These are phyloP conservation scores for Rhexocercosporidium sp. DNA, from an alignment of 2,329 filamentous ascomycete genomes.

Conservation along the genomic window DNA sequence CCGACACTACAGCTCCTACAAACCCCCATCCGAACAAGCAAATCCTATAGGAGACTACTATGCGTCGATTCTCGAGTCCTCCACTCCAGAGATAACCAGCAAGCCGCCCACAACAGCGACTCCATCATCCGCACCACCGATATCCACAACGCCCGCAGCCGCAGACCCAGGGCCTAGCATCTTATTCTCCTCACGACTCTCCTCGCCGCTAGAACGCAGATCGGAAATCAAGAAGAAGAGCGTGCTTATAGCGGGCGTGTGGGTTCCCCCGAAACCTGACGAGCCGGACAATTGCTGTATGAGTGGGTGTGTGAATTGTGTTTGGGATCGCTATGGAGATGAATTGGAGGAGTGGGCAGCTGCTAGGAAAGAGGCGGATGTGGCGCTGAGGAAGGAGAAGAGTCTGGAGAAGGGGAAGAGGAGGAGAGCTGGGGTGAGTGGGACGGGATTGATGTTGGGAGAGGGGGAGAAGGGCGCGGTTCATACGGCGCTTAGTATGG, in stretches of 20 bases:
- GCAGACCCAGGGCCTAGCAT: constrained; percentile 59
- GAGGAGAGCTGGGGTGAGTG: constrained; percentile 35
- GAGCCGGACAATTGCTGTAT: constrained; percentile 99
- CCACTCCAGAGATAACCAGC: constrained; percentile 38
- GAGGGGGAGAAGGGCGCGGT: constrained; percentile 37
- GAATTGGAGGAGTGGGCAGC: constrained; percentile 89
- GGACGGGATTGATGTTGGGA: constrained; percentile 40
- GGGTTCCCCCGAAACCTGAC: constrained; percentile 80
- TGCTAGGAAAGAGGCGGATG: constrained; percentile 66
- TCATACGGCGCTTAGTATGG: constrained; percentile 66
- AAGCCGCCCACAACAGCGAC: constrained; percentile 32
- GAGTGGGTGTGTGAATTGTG: constrained; percentile 97
- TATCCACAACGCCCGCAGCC: constrained; percentile 9
- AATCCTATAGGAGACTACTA: constrained; percentile 64
- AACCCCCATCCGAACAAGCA: constrained; percentile 37
- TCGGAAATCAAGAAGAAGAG: constrained; percentile 63
- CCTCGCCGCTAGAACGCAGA: constrained; percentile 73
- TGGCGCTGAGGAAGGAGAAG: constrained; percentile 50
- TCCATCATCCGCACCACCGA: constrained; percentile 24
- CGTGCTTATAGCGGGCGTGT: constrained; percentile 74
- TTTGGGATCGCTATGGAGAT: constrained; percentile 91
- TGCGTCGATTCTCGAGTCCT: constrained; percentile 57
- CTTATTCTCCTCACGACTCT: constrained; percentile 81
- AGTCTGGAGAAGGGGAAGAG: constrained; percentile 32
- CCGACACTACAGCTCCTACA: constrained; percentile 22